Base-by-base conservation (phyloP, 2,329 filamentous ascomycete genomes). In the Saccharata proteae region DNA sequence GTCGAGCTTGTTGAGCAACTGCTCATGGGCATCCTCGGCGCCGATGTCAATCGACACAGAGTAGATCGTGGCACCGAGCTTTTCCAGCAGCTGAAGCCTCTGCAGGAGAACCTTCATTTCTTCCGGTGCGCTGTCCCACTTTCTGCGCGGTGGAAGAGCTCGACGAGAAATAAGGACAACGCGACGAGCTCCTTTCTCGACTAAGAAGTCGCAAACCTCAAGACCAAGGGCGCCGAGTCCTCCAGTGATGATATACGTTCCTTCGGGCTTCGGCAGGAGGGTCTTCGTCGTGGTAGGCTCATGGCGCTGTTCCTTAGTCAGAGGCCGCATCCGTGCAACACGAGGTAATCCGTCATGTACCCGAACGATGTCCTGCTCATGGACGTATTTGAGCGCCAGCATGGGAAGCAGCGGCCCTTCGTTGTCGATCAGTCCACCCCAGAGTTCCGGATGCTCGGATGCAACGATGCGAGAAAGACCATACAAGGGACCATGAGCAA, bases 241-340 rank as follows among this genome's bases (percentile, higher is more conserved):
- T 24, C 59, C 58, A 10, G 59, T 59, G 16, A 64, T 52, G 12
- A 64, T 17, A 35, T 64, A 64, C 0, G 59, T 62, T 2, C 59
- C 58, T n/a, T 54, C 44, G 8, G 47, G 40, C 21, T 34, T 39
- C 6, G 51, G 50, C 12, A 43, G 29, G 16, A 45, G 29, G 1
- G 29, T 40, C 12, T 21, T 36, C 5, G 15, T 21, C 8, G 33
- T 28, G 14, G 22, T 22, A n/a, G 16, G 37, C 9, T 29, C 40
- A 23, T 26, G 18, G 12, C 36, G 27, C 31, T 46, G 39, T 4
- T 38, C 35, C 17, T 41, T 45, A 8, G 40, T 32, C 6, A 49
- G 38, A 4, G 44, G 37, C 5, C 53, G 46, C 12, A 60, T 43
- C 3, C 48, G 40, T 6, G 48, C 48, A n/a, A 45, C 43, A 8